These are phyloP conservation scores for Arthromyces matolae DNA, from an alignment of 768 basidiomycete species.

Conservation along the genomic window DNA sequence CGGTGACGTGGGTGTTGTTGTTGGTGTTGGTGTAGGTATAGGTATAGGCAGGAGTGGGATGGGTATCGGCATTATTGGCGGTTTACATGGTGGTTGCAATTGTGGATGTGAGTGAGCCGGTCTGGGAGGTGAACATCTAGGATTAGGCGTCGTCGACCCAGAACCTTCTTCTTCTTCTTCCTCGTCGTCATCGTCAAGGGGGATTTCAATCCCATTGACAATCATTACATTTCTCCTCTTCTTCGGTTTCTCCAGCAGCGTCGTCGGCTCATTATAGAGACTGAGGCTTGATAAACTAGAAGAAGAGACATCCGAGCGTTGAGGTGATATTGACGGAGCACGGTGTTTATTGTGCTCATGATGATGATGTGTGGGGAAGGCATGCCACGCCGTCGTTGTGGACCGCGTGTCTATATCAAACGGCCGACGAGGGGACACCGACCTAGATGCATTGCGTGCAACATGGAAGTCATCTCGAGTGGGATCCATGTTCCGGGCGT, in stretches of 20 bases:
- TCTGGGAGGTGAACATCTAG: background rate
- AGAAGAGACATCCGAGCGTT: conserved; percentile 3
- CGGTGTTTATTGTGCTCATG: too few relatives aligned
- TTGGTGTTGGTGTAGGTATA: background rate
- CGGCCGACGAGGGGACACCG: background rate
- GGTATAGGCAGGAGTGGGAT: background rate
- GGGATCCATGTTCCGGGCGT: too few relatives aligned
- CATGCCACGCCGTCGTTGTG: conserved; percentile 10
- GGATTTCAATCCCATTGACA: conserved; percentile 17
- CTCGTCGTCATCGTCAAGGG: conserved; percentile 16
- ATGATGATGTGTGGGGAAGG: background rate
- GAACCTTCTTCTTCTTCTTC: conserved; percentile 11
- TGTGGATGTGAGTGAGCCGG: background rate
- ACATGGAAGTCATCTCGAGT: background rate
- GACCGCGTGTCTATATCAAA: too few relatives aligned
- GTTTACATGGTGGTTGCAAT: background rate
- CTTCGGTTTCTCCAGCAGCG: background rate
- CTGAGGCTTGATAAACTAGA: too few relatives aligned
- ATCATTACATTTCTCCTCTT: conserved; percentile 5
- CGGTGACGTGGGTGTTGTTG: conserved; percentile 1
- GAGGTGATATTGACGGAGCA: conserved; percentile 3
- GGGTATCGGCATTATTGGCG: background rate
- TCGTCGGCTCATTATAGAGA: too few relatives aligned
- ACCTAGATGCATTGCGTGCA: background rate
- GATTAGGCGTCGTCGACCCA: background rate